Evolutionary conservation across 768 basidiomycete genomes (phyloP), one percentile per base, ranked within the genome.

Genomic region (Brasilioporus rufonigricans): DNA sequence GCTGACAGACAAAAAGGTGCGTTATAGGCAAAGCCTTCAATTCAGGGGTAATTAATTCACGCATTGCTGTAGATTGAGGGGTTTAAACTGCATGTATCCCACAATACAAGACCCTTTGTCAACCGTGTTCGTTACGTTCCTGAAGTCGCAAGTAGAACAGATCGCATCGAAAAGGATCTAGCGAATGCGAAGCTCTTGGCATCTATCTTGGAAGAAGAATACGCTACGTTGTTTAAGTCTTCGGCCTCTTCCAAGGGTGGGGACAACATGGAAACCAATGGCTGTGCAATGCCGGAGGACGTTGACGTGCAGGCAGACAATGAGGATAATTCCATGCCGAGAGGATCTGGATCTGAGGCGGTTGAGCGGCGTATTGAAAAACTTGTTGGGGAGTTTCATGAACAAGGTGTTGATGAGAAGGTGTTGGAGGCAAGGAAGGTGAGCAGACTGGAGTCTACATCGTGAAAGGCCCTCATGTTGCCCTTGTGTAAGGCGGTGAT

Each of bases 71-170:
- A 97, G 94, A 91, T 98, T 66, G 92, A 95, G 68, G 91, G 89
- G 52, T 97, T 98, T 78, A 95, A 93, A 65, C 77, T 97, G 48
- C 93, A 96, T 71, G 88, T 94, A 63, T 83, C 88, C 32, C 91
- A 91, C 68, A 89, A 84, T 65, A 76, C 81, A 45, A 86, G 83
- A 59, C 87, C 91, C 29, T 90, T 89, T 73, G 80, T 84, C 53
- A 89, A 87, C 64, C 80, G 86, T 59, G 74, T 91, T 53, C 87
- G 93, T 44, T 85, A 83, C 63, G 82, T 95, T 5, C 93, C 95
- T 23, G 86, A 92, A 63, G 80, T 89, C 21, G 85, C 92, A 21
- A 90, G 85, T 69, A 81, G 81, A 52, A 87, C 91, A 18, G 88
- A 90, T 23, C 80, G 95, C 46, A 75, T 98, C 61, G 80, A 79